Conservation (phyloP, 306 rosid genomes). For the Fragaria ananassa region DNA sequence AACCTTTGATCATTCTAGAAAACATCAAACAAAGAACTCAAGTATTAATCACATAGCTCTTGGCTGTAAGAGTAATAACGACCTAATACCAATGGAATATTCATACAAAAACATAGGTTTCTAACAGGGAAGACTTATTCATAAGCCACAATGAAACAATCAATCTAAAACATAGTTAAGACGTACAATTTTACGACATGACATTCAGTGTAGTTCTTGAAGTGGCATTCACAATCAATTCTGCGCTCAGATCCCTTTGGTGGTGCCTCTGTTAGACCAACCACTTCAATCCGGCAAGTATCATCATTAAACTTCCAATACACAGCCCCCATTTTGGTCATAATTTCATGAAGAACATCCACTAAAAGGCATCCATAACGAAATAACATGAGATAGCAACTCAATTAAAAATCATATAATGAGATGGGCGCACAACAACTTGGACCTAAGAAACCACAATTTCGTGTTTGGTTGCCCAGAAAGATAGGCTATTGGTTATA, state of each 20-base stretch:
- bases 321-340: neutral
- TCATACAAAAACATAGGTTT: neutral
- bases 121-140: neutral
- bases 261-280: constrained; percentile 3
- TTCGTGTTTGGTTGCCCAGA: neutral
- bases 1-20: constrained; percentile 21
- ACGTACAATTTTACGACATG: constrained; percentile 10
- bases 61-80: neutral
- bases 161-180: neutral
- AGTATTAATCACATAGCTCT: neutral
- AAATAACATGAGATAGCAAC: neutral
- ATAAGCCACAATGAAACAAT: neutral
- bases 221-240: neutral
- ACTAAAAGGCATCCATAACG: constrained; percentile 4
- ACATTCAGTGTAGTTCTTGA: constrained; percentile 10
- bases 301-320: constrained; percentile 8
- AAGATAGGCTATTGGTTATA: neutral
- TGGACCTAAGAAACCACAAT: neutral
- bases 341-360: constrained; percentile 16
- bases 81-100: neutral
- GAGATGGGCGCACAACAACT: neutral
- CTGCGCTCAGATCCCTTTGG: constrained; percentile 5
- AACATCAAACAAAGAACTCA: neutral
- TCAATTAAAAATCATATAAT: neutral
- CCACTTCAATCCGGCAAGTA: constrained; percentile 4